Evolutionary conservation across 1,284 basidiomycete genomes (phyloP).

Genomic region (Taiwanofungus camphoratus): DNA sequence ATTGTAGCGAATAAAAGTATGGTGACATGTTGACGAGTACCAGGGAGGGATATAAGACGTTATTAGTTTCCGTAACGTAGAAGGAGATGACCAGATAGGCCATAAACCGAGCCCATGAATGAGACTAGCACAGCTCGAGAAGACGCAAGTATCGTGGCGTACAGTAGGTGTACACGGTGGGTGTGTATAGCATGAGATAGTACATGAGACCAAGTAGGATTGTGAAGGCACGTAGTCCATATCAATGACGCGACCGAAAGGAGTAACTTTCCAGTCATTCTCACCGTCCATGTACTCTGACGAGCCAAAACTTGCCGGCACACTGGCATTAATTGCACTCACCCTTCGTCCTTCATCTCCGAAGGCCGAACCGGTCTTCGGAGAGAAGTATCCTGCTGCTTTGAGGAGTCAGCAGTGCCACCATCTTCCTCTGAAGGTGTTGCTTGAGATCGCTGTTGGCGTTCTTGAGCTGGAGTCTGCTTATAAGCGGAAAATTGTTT

Average conservation of each 20-base stretch:
- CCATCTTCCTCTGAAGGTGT: slow-evolving; percentile 13
- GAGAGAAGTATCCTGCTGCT: slow-evolving; percentile 5
- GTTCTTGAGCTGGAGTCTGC: slow-evolving; percentile 63
- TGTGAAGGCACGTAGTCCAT: too few species aligned
- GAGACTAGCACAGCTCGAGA: slow-evolving; percentile 27
- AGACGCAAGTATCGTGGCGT: slow-evolving; percentile 9
- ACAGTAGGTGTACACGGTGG: neutral
- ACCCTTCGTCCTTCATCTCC: slow-evolving; percentile 94
- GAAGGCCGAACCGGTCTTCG: slow-evolving; percentile 48
- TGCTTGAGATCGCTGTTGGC: slow-evolving; percentile 38
- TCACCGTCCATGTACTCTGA: slow-evolving; percentile 5
- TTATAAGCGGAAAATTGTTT: slow-evolving; percentile 65
- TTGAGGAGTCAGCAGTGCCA: slow-evolving; percentile 10
- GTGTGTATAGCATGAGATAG: slow-evolving; percentile 3
- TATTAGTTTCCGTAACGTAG: slow-evolving; percentile 28
- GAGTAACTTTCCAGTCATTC: slow-evolving; percentile 1
- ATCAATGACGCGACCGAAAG: too few species aligned
- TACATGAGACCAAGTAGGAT: slow-evolving; percentile 2
- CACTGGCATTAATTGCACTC: slow-evolving; percentile 40
- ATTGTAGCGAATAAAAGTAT: slow-evolving; percentile 17
- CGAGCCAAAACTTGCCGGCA: slow-evolving; percentile 14
- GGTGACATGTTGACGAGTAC: slow-evolving; percentile 23
- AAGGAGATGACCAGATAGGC: slow-evolving; percentile 20
- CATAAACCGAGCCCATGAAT: slow-evolving; percentile 16
- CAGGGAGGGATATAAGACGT: slow-evolving; percentile 23